These are phyloP conservation scores for Abelmoschus esculentus DNA, from an alignment of 345 rosid genomes.

Conservation along the genomic window DNA sequence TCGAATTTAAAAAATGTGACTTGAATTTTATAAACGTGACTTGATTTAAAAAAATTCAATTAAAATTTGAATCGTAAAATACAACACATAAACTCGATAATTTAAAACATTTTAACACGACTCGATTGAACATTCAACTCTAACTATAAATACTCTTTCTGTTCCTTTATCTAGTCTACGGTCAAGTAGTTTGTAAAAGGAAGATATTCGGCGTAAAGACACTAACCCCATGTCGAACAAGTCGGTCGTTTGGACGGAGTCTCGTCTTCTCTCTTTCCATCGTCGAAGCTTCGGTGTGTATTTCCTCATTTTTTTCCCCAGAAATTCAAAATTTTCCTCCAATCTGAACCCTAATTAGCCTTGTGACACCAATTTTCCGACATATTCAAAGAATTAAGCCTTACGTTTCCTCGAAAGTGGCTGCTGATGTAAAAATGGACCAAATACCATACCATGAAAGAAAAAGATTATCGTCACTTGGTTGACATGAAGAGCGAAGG, in stretches of 20 bases:
- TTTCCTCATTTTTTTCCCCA: neutral
- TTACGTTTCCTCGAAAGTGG: too few species aligned
- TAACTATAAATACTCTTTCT: too few species aligned
- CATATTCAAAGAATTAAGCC: neutral
- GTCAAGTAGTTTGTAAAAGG: neutral
- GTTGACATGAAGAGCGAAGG: too few species aligned
- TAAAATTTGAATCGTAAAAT: too few species aligned
- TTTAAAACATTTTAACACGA: too few species aligned
- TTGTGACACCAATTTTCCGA: neutral
- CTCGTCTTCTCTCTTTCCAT: neutral
- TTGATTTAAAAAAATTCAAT: too few species aligned
- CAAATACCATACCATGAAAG: neutral
- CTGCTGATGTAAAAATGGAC: neutral
- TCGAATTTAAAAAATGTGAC: too few species aligned
- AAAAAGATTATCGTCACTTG: too few species aligned
- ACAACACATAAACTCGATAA: too few species aligned
- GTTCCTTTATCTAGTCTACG: neutral
- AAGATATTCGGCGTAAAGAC: neutral
- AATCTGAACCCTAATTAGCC: neutral
- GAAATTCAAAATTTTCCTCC: neutral
- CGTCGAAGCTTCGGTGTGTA: neutral
- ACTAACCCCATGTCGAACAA: neutral
- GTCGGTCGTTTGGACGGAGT: neutral
- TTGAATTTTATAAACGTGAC: too few species aligned
- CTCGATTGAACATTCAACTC: too few species aligned